Evolutionary conservation across 2,329 filamentous ascomycete species (phyloP), one percentile per base, ranked within the genome.

Genomic region (Corinectria fuckeliana): DNA sequence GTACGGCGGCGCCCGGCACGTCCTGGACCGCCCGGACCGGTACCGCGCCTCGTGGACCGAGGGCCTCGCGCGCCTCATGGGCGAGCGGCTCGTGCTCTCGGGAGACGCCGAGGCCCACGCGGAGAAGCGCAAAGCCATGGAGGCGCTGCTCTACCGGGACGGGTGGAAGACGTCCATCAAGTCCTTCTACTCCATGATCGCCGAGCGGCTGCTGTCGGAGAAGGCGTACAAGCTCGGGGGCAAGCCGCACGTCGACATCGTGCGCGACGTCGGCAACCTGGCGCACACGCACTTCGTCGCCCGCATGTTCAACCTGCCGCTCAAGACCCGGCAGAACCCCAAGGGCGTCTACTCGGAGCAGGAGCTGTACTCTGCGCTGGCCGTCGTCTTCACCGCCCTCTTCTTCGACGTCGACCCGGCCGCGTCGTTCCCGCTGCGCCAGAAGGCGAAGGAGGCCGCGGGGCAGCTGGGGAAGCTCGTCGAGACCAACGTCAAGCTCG

Each of bases 181-280:
- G 76, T 75, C 77, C 0, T 93, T 92, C 69, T 93, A 90, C 71
- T 80, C 86, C 10, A 78, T 84, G 28, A 87, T 85, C 13, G 88
- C 85, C 1, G 77, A 85, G 50, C 77, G 82, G 25, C 80, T 95
- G 3, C 79, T 96, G 18, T 72, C 77, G 0, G 81, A 87, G 25
- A 91, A 91, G 72, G 85, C 85, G 41, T 91, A 86, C 74, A 83
- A 81, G 56, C 81, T 93, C 2, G 76, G 68, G 25, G 77, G 73
- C 1, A 71, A 67, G 54, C 83, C 80, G 4, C 88, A 91, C 71
- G 83, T 92, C 38, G 91, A 95, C 66, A 81, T 93, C 4, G 78
- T 91, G 9, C 84, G 88, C 21, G 88, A 91, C 55, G 83, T 92
- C 1, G 88, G 85, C 23, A 92, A 92, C 69, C 75, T 91, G 23